phyloP scores from a whole-genome alignment of 257 asterid genomes.

The Petunia axillaris region DNA sequence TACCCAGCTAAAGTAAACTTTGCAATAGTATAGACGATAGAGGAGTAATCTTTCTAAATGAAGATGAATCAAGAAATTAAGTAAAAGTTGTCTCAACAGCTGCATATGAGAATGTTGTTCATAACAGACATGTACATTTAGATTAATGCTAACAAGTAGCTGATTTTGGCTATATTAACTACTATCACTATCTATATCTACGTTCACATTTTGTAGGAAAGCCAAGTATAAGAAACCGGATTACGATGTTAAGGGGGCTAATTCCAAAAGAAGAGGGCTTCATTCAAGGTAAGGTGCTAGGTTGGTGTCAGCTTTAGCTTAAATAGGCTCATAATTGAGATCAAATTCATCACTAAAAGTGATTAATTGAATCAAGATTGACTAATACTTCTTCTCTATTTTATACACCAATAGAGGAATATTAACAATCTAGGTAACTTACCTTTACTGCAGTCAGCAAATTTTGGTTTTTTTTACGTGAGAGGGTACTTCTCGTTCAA shows the following conservation, averaged over 20 bases:
- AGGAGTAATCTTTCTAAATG: neutral
- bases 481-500: neutral
- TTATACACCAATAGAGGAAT: neutral
- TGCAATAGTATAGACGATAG: neutral
- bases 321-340: neutral
- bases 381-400: neutral
- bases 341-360: neutral
- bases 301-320: neutral
- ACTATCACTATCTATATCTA: neutral
- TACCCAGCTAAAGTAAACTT: slow-evolving; percentile 2
- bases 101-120: neutral
- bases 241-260: neutral
- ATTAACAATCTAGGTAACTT: slow-evolving; percentile 10
- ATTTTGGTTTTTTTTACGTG: neutral
- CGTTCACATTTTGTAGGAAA: neutral
- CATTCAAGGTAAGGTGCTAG: neutral
- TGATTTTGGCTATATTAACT: neutral
- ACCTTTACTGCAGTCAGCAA: neutral
- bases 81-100: neutral
- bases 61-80: neutral
- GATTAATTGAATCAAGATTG: neutral
- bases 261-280: neutral
- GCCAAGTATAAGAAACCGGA: neutral
- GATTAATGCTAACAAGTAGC: neutral
- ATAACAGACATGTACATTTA: neutral